phyloP scores from a whole-genome alignment of 2,329 filamentous ascomycete species.

The Alternaria metachromatica region DNA sequence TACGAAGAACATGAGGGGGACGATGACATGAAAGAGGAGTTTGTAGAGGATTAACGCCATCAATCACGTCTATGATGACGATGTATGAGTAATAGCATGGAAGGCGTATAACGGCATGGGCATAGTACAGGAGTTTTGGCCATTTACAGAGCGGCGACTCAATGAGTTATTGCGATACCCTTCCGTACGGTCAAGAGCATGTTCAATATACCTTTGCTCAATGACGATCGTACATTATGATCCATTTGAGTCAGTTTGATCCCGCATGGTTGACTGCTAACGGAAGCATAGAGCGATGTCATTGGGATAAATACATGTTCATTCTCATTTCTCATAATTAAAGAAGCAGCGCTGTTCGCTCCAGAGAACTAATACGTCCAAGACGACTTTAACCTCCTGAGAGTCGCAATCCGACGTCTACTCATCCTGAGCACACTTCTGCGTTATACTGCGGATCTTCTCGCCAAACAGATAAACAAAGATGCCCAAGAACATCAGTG shows the following conservation, averaged over 20 bases:
- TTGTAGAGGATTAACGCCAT: slow-evolving; percentile 29
- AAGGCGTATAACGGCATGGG: slow-evolving; percentile 28
- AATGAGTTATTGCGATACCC: slow-evolving; percentile 42
- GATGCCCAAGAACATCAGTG: slow-evolving; percentile 8
- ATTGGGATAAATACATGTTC: neutral
- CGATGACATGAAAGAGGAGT: slow-evolving; percentile 43
- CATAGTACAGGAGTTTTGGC: slow-evolving; percentile 40
- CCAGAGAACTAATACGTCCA: neutral
- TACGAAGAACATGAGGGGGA: slow-evolving; percentile 40
- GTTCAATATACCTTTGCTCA: neutral
- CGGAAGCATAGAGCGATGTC: neutral
- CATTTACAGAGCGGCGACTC: slow-evolving; percentile 22
- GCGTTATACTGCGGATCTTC: slow-evolving; percentile 10
- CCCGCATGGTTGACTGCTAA: neutral
- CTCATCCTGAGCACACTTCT: slow-evolving; percentile 9
- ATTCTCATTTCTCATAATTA: neutral
- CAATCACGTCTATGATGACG: slow-evolving; percentile 21
- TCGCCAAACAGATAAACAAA: slow-evolving; percentile 10
- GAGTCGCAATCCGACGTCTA: neutral
- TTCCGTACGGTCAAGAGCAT: slow-evolving; percentile 11
- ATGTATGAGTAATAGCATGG: slow-evolving; percentile 29
- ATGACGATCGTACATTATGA: neutral
- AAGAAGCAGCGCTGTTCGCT: neutral
- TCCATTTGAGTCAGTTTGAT: neutral
- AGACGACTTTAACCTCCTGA: no score